Percentiles rank a stretch among this genome's conserved stretches.
These are phyloP conservation scores for Madurella mycetomatis DNA, from an alignment of 2,329 filamentous ascomycete species.

Conservation along the genomic window DNA sequence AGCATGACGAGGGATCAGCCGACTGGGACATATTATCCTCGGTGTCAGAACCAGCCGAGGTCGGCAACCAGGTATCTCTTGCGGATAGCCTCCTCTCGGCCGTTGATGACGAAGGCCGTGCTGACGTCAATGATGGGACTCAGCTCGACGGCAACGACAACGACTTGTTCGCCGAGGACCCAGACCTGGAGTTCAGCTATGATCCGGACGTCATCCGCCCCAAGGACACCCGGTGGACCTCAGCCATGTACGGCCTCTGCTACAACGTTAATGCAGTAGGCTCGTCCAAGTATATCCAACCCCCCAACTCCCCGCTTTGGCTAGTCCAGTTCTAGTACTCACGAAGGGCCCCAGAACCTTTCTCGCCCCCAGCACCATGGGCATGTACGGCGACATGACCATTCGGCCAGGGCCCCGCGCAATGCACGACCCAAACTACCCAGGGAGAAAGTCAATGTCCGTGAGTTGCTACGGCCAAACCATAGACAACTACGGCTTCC, in stretches of 20 bases:
- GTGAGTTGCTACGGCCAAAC: neutral
- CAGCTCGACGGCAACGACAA: neutral
- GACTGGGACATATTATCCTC: neutral
- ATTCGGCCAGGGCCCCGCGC: neutral
- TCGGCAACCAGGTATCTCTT: neutral
- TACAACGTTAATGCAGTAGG: neutral
- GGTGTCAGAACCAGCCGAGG: neutral
- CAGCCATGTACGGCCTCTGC: neutral
- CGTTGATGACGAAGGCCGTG: neutral
- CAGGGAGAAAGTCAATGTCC: neutral
- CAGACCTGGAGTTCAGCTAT: neutral
- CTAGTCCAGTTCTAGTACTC: neutral
- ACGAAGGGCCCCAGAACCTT: neutral
- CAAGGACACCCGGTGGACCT: neutral
- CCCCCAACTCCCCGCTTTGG: neutral
- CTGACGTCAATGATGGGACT: neutral
- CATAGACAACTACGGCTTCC: neutral
- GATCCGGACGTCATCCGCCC: neutral
- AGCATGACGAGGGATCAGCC: neutral
- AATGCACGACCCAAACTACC: neutral
- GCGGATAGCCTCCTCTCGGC: too few relatives aligned
- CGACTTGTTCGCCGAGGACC: neutral
- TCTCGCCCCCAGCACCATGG: neutral
- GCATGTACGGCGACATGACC: neutral
- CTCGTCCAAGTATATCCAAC: neutral